Percentiles rank a stretch among this genome's conserved stretches.
Evolutionary conservation across 1,284 basidiomycete species (phyloP).

Genomic region (Ustilago nuda): DNA sequence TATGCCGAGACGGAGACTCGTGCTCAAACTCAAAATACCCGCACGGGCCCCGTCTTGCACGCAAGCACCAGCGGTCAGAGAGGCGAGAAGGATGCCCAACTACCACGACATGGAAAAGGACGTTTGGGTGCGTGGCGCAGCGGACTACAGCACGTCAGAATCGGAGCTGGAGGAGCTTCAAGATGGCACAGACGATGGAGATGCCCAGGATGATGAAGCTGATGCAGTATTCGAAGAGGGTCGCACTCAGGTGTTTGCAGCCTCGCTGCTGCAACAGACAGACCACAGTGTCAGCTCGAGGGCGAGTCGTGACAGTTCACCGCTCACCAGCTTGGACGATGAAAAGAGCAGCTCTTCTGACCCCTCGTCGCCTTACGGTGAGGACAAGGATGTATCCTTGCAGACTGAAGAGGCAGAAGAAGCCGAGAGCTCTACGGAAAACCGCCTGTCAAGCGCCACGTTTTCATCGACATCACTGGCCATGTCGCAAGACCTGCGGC

Average conservation of each 20-base stretch:
- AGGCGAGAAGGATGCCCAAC: conserved; percentile 12
- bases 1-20: conserved; percentile 10
- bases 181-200: conserved; percentile 1
- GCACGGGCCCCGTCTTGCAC: background rate
- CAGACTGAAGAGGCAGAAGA: conserved; percentile 9
- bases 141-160: conserved; percentile 24
- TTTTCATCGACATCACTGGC: conserved; percentile 2
- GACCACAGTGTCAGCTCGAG: background rate
- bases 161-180: conserved; percentile 22
- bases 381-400: background rate
- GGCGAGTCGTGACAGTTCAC: conserved; percentile 22
- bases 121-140: conserved; percentile 45
- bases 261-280: conserved; percentile 6
- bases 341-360: conserved; percentile 5
- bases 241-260: conserved; percentile 21
- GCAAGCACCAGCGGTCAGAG: background rate
- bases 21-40: conserved; percentile 18
- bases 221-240: conserved; percentile 28
- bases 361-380: conserved; percentile 11
- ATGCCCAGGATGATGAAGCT: conserved; percentile 4
- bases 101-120: conserved; percentile 33
- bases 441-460: background rate
- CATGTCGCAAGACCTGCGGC: conserved; percentile 35
- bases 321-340: conserved; percentile 20
- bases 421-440: background rate